Conservation (phyloP, 192 early-diverging fungal genomes). For the Podochytrium sp. region DNA sequence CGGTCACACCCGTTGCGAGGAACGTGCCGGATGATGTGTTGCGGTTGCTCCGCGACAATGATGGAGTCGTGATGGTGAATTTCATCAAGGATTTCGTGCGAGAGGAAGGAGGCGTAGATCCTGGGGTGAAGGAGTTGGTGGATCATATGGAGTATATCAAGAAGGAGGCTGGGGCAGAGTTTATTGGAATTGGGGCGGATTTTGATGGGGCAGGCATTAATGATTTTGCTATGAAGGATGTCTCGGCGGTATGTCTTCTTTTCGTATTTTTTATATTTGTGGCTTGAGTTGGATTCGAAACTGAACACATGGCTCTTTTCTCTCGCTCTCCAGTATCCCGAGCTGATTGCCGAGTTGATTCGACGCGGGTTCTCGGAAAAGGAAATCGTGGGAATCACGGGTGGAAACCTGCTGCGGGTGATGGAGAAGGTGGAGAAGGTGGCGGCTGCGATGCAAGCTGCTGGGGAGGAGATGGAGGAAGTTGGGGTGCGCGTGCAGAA, state of each 20-base stretch:
- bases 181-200: constrained; percentile 69
- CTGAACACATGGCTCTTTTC: not conserved
- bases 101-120: constrained; percentile 35
- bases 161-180: constrained; percentile 50
- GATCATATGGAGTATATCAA: constrained; percentile 65
- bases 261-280: not conserved
- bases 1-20: constrained; percentile 54
- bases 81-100: constrained; percentile 59
- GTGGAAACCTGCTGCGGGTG: constrained; percentile 48
- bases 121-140: constrained; percentile 42
- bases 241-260: constrained; percentile 44
- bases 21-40: constrained; percentile 69
- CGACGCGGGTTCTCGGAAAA: constrained; percentile 40
- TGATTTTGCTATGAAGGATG: constrained; percentile 62
- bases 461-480: constrained; percentile 1
- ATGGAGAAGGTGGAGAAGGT: constrained; percentile 42
- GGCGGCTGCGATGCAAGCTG: constrained; percentile 9
- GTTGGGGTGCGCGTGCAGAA: constrained; percentile 9
- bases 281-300: not conserved
- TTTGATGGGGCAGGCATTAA: constrained; percentile 62
- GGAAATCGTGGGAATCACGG: constrained; percentile 46
- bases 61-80: constrained; percentile 71
- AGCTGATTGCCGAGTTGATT: constrained; percentile 47
- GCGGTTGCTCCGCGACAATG: constrained; percentile 40
- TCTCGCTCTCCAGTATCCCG: constrained; percentile 40